phyloP scores from a whole-genome alignment of 495 filamentous ascomycete species.

The Talaromyces stipitatus region DNA sequence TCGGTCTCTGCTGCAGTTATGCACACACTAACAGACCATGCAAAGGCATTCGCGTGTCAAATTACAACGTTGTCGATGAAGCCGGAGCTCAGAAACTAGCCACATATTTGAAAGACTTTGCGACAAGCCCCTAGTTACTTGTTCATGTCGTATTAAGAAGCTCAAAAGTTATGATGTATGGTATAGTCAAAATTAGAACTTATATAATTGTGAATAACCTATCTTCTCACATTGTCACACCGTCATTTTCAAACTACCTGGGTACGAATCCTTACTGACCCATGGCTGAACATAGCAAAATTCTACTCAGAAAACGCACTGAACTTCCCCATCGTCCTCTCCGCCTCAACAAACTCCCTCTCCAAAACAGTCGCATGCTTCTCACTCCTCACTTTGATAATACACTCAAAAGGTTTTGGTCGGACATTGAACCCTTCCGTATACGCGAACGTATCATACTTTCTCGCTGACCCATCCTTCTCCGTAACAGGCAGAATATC shows the following conservation, averaged over 20 bases:
- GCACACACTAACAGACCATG: slow-evolving; percentile 1
- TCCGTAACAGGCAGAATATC: slow-evolving; percentile 38
- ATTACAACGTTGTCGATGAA: slow-evolving; percentile 55
- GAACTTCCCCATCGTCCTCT: not conserved
- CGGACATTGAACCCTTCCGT: slow-evolving; percentile 18
- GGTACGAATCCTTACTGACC: too few species aligned
- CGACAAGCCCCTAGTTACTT: slow-evolving; percentile 9
- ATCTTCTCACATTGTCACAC: not conserved
- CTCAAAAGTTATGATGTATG: not conserved
- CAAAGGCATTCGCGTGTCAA: slow-evolving; percentile 22
- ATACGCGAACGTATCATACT: slow-evolving; percentile 18
- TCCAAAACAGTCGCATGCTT: slow-evolving; percentile 2
- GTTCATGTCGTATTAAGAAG: not conserved
- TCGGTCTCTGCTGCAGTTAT: slow-evolving; percentile 19
- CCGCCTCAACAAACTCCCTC: slow-evolving; percentile 2
- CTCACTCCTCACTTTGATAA: slow-evolving; percentile 10
- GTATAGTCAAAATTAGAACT: not conserved
- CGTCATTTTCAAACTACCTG: not conserved
- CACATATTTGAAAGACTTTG: slow-evolving; percentile 50
- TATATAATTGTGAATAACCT: not conserved
- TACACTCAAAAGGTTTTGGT: slow-evolving; percentile 13
- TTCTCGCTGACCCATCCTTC: slow-evolving; percentile 20
- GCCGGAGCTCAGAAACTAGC: slow-evolving; percentile 52
- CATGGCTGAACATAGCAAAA: not conserved
- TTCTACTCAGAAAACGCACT: not conserved